Base-by-base conservation (phyloP, 2,329 filamentous ascomycete species). In the Fusarium buharicum region DNA sequence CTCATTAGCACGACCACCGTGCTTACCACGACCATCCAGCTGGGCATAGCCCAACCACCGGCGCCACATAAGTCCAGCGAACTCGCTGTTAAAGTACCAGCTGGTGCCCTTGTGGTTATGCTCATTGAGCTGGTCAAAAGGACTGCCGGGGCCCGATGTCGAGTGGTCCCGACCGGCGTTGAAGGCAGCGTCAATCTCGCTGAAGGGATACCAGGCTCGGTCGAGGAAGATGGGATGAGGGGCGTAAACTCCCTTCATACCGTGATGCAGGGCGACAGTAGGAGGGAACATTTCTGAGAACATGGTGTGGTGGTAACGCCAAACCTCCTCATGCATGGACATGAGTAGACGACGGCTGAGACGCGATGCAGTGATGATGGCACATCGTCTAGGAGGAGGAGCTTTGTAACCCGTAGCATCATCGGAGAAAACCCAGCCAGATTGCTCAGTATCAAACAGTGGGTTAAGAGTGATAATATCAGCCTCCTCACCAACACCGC, bases 71-170 rank as follows among this genome's bases (percentile, higher is more conserved):
- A 89, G 84, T 5, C 88, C 84, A 1, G 90, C 87, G 70, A 95
- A 96, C 45, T 88, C 84, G 18, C 88, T 88, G 68, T 92, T 90
- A 75, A 92, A 96, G 75, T 94, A 96, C 90, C 91, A 96, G 39
- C 84, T 92, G 38, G 88, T 89, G 13, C 92, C 91, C 68, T 86
- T 86, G 78, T 94, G 92, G 75, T 93, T 93, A 74, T 92, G 90
- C 76, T 96, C 92, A 49, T 92, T 87, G 64, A 85, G 82, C 17
- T 82, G 70, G 53, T 88, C 86, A 66, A 90, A 92, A 7, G 90
- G 83, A 34, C 86, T 89, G 31, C 89, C 87, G 27, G 81, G 79
- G 1, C 89, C 86, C 8, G 87, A 85, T 0, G 87, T 83, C 2
- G 84, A 87, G 60, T 87, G 86, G 66, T 89, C 85, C n/a, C 84